Base-by-base conservation (phyloP, 2,329 filamentous ascomycete species). In the Pseudogymnoascus sp. region DNA sequence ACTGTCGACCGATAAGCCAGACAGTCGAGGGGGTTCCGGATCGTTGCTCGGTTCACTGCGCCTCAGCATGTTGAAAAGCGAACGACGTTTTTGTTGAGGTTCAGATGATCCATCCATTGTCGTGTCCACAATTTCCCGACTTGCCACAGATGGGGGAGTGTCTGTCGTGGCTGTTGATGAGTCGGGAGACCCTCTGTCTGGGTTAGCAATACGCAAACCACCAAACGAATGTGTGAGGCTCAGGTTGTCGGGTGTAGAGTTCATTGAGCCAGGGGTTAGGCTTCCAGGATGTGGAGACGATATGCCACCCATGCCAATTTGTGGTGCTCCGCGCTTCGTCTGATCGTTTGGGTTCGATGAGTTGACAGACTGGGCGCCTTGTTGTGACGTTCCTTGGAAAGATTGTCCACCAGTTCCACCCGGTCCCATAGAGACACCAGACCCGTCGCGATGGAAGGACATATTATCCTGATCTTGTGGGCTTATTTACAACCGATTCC, bases 161-260 rank as follows among this genome's bases (percentile, higher is more conserved):
- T 67, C 66, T 18, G 70, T 69, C 64, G 60, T 62, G 38, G 25
- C 31, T 38, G 44, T 60, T 37, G 46, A 31, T 6, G 62, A 59
- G 3, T 63, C 67, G 18, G 71, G 71, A 56, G 68, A 66, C 68
- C 69, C 67, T 78, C 95, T 87, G 78, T 97, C 93, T 63, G 93
- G 93, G 76, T 97, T 99, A 71, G 95, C 93, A 76, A 99, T 97
- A 75, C 93, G 91, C 77, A 99, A 82, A 72, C 93, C 93, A 73
- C 95, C 95, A 73, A 97, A 84, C 73, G 91, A 91, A 79, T 93
- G 90, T 73, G 92, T 95, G 69, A 97, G 86, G 78, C 90, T 96
- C 75, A 96, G 80, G 80, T 96, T 92, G 77, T 90, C 91, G 79
- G 92, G 91, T 92, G 97, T 97, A 76, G 67, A 56, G 46, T 56